Percentiles rank a stretch among this genome's conserved stretches.
Conservation (phyloP, 2,329 filamentous ascomycete genomes). For the Penicillium sp. region DNA sequence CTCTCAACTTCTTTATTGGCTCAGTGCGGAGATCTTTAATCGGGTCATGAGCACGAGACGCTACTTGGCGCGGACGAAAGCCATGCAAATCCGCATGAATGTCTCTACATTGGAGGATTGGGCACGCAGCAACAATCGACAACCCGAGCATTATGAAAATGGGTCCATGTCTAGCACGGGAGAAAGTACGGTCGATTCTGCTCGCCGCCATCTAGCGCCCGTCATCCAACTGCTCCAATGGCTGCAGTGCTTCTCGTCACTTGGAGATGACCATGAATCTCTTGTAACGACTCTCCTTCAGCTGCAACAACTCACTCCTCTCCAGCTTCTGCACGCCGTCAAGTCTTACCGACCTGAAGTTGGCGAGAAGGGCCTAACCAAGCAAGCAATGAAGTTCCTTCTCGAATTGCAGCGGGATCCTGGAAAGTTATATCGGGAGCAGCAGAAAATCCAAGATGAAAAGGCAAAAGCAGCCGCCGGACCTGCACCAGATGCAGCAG, state of each 20-base stretch:
- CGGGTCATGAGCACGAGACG: constrained; percentile 94
- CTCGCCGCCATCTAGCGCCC: constrained; percentile 80
- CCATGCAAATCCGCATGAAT: constrained; percentile 99
- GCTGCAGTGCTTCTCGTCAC: constrained; percentile 95
- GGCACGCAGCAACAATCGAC: constrained; percentile 88
- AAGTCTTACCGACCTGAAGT: constrained; percentile 94
- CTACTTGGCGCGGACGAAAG: constrained; percentile 92
- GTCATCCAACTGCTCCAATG: constrained; percentile 93
- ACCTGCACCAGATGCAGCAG: constrained; percentile 8
- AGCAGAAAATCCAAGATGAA: constrained; percentile 32
- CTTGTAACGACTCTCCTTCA: constrained; percentile 87
- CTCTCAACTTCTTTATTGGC: constrained; percentile 92
- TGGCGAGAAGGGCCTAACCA: constrained; percentile 86
- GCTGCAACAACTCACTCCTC: constrained; percentile 76
- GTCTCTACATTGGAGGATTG: constrained; percentile 93
- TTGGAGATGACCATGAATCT: constrained; percentile 85
- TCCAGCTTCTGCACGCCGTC: constrained; percentile 86
- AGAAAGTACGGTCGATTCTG: constrained; percentile 81
- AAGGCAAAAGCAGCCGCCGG: constrained; percentile 22
- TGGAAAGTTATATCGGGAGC: constrained; percentile 51
- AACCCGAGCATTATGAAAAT: constrained; percentile 92
- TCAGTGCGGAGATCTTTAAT: constrained; percentile 95
- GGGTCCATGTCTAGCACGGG: constrained; percentile 82
- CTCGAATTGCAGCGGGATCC: constrained; percentile 74
- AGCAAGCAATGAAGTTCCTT: constrained; percentile 84